Conservation (phyloP, 306 rosid genomes). For the Dryas drummondii region DNA sequence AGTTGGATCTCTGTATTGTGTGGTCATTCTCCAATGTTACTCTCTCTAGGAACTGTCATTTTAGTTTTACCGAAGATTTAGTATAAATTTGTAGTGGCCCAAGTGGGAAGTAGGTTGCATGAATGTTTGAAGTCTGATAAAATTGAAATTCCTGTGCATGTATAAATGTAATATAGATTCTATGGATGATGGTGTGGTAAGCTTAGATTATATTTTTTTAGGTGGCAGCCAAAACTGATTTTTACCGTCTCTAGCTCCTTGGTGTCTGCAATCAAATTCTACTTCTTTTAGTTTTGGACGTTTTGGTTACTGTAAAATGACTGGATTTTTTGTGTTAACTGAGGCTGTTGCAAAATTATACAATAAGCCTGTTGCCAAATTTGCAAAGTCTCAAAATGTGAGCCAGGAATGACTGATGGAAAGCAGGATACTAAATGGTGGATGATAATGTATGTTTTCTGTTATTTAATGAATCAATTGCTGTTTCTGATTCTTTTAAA, state of each 20-base stretch:
- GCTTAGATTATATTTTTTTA: not conserved
- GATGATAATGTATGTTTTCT: too few relatives aligned
- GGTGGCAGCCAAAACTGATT: not conserved
- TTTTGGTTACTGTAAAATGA: not conserved
- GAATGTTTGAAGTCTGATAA: not conserved
- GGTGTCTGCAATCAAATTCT: not conserved
- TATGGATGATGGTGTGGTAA: not conserved
- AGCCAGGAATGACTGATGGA: too few relatives aligned
- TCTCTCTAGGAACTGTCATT: conserved; percentile 7
- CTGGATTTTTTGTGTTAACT: not conserved
- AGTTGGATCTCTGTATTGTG: conserved; percentile 27
- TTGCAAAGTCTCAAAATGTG: too few relatives aligned
- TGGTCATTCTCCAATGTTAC: conserved; percentile 24
- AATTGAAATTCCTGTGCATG: not conserved
- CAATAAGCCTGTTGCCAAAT: too few relatives aligned
- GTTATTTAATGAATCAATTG: too few relatives aligned
- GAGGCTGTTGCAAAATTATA: not conserved
- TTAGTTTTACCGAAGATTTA: conserved; percentile 4
- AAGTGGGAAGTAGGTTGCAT: not conserved
- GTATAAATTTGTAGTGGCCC: not conserved
- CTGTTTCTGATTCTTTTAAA: too few relatives aligned
- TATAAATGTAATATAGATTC: not conserved
- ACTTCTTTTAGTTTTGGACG: not conserved
- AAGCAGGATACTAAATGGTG: too few relatives aligned
- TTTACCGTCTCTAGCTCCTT: not conserved